A percentile compares a stretch with the other conserved stretches of the same genome.
These are phyloP conservation scores for Talaromyces sp. DNA, from an alignment of 2,329 filamentous ascomycete species.

Conservation along the genomic window DNA sequence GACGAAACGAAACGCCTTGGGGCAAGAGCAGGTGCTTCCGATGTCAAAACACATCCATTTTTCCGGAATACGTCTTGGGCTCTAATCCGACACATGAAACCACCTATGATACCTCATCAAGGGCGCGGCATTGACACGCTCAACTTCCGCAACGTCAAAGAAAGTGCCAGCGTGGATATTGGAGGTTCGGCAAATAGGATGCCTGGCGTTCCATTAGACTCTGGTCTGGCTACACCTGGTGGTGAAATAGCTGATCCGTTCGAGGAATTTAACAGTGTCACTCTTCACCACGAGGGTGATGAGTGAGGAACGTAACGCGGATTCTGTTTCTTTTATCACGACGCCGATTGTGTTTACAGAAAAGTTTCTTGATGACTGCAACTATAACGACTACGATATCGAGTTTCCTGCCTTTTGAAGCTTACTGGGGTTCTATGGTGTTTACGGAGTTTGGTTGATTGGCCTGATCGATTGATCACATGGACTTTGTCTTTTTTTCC, in stretches of 20 bases:
- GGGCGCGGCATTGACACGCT: slow-evolving; percentile 87
- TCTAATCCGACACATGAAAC: slow-evolving; percentile 93
- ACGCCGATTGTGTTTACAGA: neutral
- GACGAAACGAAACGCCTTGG: slow-evolving; percentile 91
- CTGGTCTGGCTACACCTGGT: slow-evolving; percentile 76
- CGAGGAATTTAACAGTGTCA: slow-evolving; percentile 98
- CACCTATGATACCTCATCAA: slow-evolving; percentile 89
- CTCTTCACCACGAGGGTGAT: slow-evolving; percentile 91
- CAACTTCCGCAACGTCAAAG: slow-evolving; percentile 97
- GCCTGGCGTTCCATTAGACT: slow-evolving; percentile 82
- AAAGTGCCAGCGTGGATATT: slow-evolving; percentile 85
- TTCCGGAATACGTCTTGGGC: slow-evolving; percentile 97
- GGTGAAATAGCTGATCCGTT: slow-evolving; percentile 84
- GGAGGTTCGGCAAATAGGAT: slow-evolving; percentile 40
- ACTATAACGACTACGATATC: slow-evolving; percentile 6
- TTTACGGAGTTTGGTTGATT: slow-evolving; percentile 3
- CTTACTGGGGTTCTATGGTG: neutral
- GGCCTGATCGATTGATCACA: neutral
- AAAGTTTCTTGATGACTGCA: slow-evolving; percentile 6
- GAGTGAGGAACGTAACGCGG: slow-evolving; percentile 37
- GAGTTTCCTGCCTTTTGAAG: neutral
- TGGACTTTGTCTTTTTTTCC: neutral
- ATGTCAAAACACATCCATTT: slow-evolving; percentile 94
- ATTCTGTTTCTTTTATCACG: neutral
- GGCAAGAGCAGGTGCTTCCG: slow-evolving; percentile 88